Conservation (phyloP, 1,284 basidiomycete species). For the Sporisorium scitamineum region DNA sequence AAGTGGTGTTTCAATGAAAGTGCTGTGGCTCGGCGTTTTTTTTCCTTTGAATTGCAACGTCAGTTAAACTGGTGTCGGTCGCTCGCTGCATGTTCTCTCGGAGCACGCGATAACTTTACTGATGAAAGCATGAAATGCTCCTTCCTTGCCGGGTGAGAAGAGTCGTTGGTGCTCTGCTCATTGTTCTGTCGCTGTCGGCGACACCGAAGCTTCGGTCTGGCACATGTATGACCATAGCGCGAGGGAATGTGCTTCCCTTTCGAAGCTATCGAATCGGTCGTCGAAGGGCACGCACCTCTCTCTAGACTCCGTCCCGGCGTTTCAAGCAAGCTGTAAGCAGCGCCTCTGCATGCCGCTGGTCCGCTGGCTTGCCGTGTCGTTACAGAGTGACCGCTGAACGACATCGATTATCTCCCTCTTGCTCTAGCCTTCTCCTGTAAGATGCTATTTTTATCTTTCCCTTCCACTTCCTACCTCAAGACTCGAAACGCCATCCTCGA, state of each 20-base stretch:
- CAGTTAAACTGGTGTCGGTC: background rate
- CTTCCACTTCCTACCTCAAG: background rate
- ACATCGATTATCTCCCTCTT: background rate
- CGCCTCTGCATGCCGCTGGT: background rate
- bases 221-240: background rate
- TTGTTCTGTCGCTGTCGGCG: background rate
- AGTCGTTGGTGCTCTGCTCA: background rate
- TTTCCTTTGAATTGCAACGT: background rate
- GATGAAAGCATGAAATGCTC: background rate
- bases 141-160: no score
- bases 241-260: background rate
- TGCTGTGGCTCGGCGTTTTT: background rate
- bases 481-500: no score
- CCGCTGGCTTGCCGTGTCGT: background rate
- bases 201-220: background rate
- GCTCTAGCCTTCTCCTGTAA: background rate
- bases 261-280: background rate
- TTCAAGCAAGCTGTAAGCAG: slow-evolving; percentile 4
- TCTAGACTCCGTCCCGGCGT: slow-evolving; percentile 28
- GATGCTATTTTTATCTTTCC: background rate
- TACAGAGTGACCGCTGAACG: slow-evolving; percentile 1
- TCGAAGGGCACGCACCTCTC: background rate
- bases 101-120: background rate
- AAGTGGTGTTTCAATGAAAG: no score
- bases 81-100: background rate